phyloP scores from a whole-genome alignment of 129 eudicot species.

The Cynara cardunculus region DNA sequence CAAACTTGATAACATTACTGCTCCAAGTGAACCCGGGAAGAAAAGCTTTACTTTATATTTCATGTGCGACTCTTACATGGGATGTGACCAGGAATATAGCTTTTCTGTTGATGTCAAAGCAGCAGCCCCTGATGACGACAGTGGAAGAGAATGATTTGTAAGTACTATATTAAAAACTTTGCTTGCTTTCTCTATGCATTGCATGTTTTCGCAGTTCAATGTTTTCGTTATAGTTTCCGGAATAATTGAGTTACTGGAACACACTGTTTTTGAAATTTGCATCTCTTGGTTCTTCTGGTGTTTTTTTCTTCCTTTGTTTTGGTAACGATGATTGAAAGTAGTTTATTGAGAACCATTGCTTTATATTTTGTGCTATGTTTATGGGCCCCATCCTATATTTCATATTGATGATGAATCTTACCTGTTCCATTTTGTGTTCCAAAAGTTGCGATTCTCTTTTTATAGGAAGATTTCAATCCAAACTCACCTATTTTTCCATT shows the following conservation, averaged over 20 bases:
- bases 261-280: background rate
- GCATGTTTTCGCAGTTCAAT: background rate
- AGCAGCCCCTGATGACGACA: slow-evolving; percentile 38
- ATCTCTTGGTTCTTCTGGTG: background rate
- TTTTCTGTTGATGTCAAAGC: slow-evolving; percentile 67
- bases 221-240: background rate
- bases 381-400: no score
- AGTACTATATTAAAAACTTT: background rate
- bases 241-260: no score
- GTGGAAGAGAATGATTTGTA: slow-evolving; percentile 38
- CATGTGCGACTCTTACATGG: slow-evolving; percentile 94
- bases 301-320: no score
- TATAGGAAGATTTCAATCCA: no score
- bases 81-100: slow-evolving; percentile 87
- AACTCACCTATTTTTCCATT: no score
- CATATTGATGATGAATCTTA: no score
- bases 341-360: no score
- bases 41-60: slow-evolving; percentile 59
- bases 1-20: slow-evolving; percentile 60
- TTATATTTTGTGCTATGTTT: no score
- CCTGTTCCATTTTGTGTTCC: no score
- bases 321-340: no score
- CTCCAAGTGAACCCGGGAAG: slow-evolving; percentile 68
- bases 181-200: background rate
- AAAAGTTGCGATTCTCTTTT: no score